A percentile compares a stretch with the other conserved stretches of the same genome.
Conservation (phyloP, 371 early-diverging fungal genomes). For the Syncephalastrum monosporum region DNA sequence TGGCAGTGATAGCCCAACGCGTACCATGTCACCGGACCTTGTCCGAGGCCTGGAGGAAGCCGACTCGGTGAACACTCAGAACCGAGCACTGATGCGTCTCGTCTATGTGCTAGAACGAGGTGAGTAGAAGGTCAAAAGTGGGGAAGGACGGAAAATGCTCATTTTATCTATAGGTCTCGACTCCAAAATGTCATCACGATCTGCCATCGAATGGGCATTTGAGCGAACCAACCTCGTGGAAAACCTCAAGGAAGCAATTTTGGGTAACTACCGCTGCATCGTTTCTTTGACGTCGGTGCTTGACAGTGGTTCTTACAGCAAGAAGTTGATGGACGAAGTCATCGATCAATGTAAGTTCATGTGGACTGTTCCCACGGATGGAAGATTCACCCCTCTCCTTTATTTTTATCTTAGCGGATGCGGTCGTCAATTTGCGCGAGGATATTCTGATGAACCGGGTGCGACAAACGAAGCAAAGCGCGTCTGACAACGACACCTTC, state of each 20-base stretch:
- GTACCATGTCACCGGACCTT: conserved; percentile 22
- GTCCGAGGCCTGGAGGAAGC: conserved; percentile 44
- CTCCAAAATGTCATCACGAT: conserved; percentile 36
- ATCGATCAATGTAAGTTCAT: conserved; percentile 57
- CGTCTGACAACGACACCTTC: conserved; percentile 19
- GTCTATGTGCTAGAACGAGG: conserved; percentile 62
- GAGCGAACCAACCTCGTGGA: conserved; percentile 53
- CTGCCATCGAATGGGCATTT: conserved; percentile 64
- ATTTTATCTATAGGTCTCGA: conserved; percentile 22
- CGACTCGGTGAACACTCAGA: conserved; percentile 45
- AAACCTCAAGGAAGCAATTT: conserved; percentile 60
- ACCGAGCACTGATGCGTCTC: conserved; percentile 53
- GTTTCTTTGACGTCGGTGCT: conserved; percentile 51
- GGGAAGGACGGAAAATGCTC: not conserved
- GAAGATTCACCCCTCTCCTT: not conserved
- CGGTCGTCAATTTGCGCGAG: conserved; percentile 63
- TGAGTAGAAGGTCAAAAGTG: conserved; percentile 2
- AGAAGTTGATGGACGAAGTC: conserved; percentile 55
- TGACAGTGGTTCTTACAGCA: conserved; percentile 52
- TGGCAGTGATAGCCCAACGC: conserved; percentile 8
- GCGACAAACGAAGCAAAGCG: conserved; percentile 40
- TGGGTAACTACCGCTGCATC: conserved; percentile 65
- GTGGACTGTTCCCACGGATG: not conserved
- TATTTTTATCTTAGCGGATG: conserved; percentile 51
- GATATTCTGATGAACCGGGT: conserved; percentile 63